These are phyloP conservation scores for Beauveria bassiana DNA, from an alignment of 2,329 filamentous ascomycete genomes.

Conservation along the genomic window DNA sequence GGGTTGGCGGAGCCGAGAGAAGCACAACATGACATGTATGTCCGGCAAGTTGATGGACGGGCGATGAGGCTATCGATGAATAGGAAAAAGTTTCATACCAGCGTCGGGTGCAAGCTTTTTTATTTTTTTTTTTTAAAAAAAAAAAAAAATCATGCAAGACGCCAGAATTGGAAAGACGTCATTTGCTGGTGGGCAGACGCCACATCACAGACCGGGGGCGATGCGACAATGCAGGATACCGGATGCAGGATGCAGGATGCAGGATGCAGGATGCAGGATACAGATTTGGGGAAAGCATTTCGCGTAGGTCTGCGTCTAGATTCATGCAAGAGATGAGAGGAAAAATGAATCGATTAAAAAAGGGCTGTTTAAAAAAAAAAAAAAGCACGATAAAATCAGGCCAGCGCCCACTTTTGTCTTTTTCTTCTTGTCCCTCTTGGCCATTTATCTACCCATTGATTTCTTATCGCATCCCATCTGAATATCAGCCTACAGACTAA, in stretches of 20 bases:
- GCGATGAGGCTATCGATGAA: no score
- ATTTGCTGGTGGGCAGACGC: neutral
- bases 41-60: no score
- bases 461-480: neutral
- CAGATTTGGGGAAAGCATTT: neutral
- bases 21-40: no score
- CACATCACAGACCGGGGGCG: neutral
- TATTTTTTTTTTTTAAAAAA: no score
- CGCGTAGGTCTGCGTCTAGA: no score
- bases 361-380: neutral
- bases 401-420: neutral
- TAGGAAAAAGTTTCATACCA: no score
- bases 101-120: no score
- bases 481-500: no score
- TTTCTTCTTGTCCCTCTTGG: neutral
- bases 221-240: neutral
- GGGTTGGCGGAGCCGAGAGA: no score
- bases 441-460: no score
- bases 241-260: neutral
- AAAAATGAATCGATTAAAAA: no score
- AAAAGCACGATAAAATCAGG: neutral
- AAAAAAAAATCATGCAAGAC: neutral
- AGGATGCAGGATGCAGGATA: neutral
- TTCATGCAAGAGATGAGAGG: no score
- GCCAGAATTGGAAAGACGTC: constrained; percentile 1